Percentiles rank a stretch among this genome's conserved stretches.
These are phyloP conservation scores for Huntiella savannae DNA, from an alignment of 2,329 filamentous ascomycete species.

Conservation along the genomic window DNA sequence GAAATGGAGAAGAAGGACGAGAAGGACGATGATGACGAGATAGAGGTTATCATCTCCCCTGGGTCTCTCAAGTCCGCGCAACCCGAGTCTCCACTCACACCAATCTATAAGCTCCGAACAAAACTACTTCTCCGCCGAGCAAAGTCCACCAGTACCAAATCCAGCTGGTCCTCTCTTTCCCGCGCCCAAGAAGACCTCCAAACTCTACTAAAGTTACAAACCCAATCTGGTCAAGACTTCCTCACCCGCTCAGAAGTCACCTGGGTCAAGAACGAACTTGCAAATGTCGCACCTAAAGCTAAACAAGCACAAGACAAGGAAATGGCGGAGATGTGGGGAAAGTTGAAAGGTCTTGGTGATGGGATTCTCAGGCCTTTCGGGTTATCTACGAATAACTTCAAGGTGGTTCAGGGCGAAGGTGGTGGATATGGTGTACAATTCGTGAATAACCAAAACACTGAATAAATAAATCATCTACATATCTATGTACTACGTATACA, in stretches of 20 bases:
- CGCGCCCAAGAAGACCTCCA: constrained; percentile 69
- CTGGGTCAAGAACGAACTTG: background rate
- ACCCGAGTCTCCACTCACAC: background rate
- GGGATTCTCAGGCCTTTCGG: constrained; percentile 86
- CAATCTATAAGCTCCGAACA: constrained; percentile 43
- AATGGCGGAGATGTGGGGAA: constrained; percentile 94
- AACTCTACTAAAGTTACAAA: constrained; percentile 21
- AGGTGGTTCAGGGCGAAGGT: constrained; percentile 79
- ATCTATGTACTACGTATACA: constrained; percentile 41
- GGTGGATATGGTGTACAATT: constrained; percentile 95
- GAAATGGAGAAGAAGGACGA: constrained; percentile 21
- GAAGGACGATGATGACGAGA: constrained; percentile 13
- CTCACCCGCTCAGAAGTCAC: background rate
- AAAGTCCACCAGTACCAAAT: constrained; percentile 48
- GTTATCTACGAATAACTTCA: constrained; percentile 81
- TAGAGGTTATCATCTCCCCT: constrained; percentile 39
- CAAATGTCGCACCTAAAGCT: constrained; percentile 19
- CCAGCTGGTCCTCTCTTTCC: constrained; percentile 63
- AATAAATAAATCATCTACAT: background rate
- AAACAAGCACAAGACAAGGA: constrained; percentile 71
- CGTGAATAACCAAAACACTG: constrained; percentile 17
- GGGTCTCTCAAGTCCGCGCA: constrained; percentile 34
- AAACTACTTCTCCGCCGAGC: constrained; percentile 72
- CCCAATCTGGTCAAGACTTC: background rate
- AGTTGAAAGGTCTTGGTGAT: constrained; percentile 82